A percentile compares a stretch with the other conserved stretches of the same genome.
Conservation (phyloP, 1,139 yeast genomes). For the Candida buenavistaensis region DNA sequence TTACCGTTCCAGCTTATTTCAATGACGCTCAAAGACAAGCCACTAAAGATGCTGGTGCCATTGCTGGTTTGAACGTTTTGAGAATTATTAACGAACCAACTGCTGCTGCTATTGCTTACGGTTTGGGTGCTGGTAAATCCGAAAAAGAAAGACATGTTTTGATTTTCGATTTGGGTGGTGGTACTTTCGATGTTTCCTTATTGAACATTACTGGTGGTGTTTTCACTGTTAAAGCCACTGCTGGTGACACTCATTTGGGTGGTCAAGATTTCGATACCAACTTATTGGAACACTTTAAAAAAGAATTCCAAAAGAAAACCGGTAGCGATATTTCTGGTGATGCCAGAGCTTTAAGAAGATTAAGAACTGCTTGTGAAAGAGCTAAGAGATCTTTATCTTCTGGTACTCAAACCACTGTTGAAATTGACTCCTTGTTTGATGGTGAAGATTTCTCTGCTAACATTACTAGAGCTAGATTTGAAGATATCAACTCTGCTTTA, state of each 20-base stretch:
- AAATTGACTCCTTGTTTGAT: slow-evolving; percentile 93
- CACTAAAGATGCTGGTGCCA: slow-evolving; percentile 98
- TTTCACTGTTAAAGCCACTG: slow-evolving; percentile 98
- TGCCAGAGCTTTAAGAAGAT: slow-evolving; percentile 96
- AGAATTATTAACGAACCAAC: slow-evolving; percentile 98
- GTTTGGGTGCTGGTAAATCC: slow-evolving; percentile 92
- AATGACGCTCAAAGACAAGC: slow-evolving; percentile 98
- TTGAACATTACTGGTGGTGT: slow-evolving; percentile 98
- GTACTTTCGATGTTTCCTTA: slow-evolving; percentile 97
- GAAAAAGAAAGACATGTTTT: slow-evolving; percentile 87
- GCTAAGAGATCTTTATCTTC: slow-evolving; percentile 99
- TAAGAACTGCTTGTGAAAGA: slow-evolving; percentile 99
- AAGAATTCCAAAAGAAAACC: slow-evolving; percentile 96
- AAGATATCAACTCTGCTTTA: slow-evolving; percentile 92
- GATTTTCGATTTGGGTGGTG: slow-evolving; percentile 97
- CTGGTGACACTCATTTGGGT: slow-evolving; percentile 99
- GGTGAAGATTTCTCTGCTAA: slow-evolving; percentile 97
- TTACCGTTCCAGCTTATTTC: slow-evolving; percentile 97
- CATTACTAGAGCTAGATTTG: slow-evolving; percentile 99
- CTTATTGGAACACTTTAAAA: slow-evolving; percentile 90
- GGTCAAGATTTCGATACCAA: slow-evolving; percentile 99
- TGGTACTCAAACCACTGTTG: slow-evolving; percentile 94
- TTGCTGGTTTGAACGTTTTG: slow-evolving; percentile 93
- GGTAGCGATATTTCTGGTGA: slow-evolving; percentile 88
- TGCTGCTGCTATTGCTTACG: slow-evolving; percentile 98